Percentiles rank a stretch among this genome's conserved stretches.
Evolutionary conservation across 768 basidiomycete genomes (phyloP).

Genomic region (Chlorophyllum brunneum): DNA sequence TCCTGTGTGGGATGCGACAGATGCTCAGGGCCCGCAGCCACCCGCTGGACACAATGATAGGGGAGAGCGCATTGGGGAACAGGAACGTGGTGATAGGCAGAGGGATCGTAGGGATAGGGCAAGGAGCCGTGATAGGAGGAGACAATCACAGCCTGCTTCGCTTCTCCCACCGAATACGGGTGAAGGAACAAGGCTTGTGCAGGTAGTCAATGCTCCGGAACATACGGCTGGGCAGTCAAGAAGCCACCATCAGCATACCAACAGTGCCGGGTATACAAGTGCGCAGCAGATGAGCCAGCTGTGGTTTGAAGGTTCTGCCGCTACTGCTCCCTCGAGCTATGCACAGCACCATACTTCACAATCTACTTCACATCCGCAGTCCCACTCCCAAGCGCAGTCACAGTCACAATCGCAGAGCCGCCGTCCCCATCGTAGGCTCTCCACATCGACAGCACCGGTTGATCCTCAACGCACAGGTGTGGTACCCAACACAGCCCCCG

Average conservation of each 20-base stretch:
- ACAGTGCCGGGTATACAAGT: neutral
- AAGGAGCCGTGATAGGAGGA: constrained; percentile 1
- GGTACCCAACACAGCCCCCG: neutral
- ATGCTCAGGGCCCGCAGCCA: neutral
- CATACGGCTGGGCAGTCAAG: constrained; percentile 5
- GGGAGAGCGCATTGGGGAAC: neutral
- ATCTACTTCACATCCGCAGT: constrained; percentile 5
- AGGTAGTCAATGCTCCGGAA: constrained; percentile 4
- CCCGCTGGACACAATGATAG: neutral
- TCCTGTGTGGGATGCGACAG: neutral
- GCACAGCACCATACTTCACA: constrained; percentile 13
- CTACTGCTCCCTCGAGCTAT: constrained; percentile 11
- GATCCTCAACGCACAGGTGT: neutral
- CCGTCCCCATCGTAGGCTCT: constrained; percentile 4
- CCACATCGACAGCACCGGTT: neutral
- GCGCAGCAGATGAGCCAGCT: neutral
- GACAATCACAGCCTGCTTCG: constrained; percentile 7
- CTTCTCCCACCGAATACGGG: neutral
- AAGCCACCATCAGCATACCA: neutral
- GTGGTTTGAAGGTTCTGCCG: neutral
- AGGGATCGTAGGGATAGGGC: constrained; percentile 6
- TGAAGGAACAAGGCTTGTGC: constrained; percentile 12
- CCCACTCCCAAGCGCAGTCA: constrained; percentile 3
- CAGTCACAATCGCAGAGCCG: constrained; percentile 2
- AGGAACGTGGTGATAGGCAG: constrained; percentile 2